Percentiles rank a stretch among this genome's conserved stretches.
Conservation (phyloP, 768 basidiomycete genomes). For the Lepiota brunneoincarnata region DNA sequence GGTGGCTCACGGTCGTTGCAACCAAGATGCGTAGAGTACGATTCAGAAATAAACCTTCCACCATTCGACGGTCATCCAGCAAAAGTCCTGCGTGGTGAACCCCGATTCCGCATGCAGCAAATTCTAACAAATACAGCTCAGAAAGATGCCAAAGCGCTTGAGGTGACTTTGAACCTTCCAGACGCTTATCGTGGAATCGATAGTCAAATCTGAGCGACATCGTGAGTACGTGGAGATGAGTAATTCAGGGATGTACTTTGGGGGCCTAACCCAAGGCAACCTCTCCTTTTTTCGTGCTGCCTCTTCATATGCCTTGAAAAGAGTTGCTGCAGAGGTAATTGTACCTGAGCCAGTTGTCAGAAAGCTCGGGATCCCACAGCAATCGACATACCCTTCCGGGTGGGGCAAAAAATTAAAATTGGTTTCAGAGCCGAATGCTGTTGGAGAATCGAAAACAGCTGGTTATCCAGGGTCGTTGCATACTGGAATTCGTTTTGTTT, state of each 20-base stretch:
- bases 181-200: constrained; percentile 63
- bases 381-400: constrained; percentile 65
- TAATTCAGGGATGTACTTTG: constrained; percentile 36
- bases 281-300: constrained; percentile 42
- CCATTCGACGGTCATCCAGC: constrained; percentile 65
- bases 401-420: constrained; percentile 84
- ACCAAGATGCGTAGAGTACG: constrained; percentile 67
- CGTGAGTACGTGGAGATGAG: neutral
- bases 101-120: constrained; percentile 76
- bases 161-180: constrained; percentile 45
- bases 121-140: constrained; percentile 33
- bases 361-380: neutral
- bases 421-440: constrained; percentile 78
- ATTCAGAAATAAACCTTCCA: constrained; percentile 71
- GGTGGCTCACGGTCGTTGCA: constrained; percentile 67
- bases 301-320: constrained; percentile 71
- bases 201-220: constrained; percentile 44
- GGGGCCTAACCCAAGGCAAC: constrained; percentile 70
- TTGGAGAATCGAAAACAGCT: constrained; percentile 70
- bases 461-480: constrained; percentile 64
- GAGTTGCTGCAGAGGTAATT: constrained; percentile 67
- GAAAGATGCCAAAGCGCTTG: neutral
- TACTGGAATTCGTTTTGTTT: constrained; percentile 81
- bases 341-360: constrained; percentile 37
- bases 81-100: constrained; percentile 90